These are phyloP conservation scores for Withania somnifera DNA, from an alignment of 305 asterid species.

Conservation along the genomic window DNA sequence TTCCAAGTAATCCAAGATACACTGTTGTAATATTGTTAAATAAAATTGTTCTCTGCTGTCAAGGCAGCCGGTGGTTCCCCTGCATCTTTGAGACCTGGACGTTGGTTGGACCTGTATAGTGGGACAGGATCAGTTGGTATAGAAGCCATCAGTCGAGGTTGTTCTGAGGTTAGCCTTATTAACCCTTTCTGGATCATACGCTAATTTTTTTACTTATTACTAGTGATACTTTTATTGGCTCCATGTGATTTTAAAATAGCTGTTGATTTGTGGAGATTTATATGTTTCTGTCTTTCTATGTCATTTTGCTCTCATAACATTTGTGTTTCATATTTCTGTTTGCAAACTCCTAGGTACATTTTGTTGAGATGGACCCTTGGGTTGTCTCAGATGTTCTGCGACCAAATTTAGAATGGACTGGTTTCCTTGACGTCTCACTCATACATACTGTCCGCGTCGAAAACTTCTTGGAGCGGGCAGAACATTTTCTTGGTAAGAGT, in stretches of 20 bases:
- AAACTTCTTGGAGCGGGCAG: conserved; percentile 59
- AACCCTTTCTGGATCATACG: background rate
- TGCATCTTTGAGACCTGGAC: conserved; percentile 77
- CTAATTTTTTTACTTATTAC: background rate
- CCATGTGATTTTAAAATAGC: background rate
- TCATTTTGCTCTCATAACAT: background rate
- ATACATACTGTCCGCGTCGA: conserved; percentile 77
- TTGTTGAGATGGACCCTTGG: conserved; percentile 99
- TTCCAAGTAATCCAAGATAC: background rate
- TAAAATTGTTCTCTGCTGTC: background rate
- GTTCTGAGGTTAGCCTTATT: conserved; percentile 31
- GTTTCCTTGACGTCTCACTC: conserved; percentile 60
- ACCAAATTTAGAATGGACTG: conserved; percentile 79
- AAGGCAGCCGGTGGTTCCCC: conserved; percentile 50
- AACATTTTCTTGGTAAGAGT: conserved; percentile 45
- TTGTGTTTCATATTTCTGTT: conserved; percentile 6
- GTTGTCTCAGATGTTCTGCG: conserved; percentile 78
- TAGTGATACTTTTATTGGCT: background rate
- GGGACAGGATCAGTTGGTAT: conserved; percentile 99
- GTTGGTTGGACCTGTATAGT: conserved; percentile 96
- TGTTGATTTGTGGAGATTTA: background rate
- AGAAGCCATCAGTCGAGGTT: conserved; percentile 83
- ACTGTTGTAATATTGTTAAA: background rate
- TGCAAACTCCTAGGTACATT: conserved; percentile 55
- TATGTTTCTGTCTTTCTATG: background rate